Conservation (phyloP, 2,329 filamentous ascomycete species). For the Trichoderma sp. region DNA sequence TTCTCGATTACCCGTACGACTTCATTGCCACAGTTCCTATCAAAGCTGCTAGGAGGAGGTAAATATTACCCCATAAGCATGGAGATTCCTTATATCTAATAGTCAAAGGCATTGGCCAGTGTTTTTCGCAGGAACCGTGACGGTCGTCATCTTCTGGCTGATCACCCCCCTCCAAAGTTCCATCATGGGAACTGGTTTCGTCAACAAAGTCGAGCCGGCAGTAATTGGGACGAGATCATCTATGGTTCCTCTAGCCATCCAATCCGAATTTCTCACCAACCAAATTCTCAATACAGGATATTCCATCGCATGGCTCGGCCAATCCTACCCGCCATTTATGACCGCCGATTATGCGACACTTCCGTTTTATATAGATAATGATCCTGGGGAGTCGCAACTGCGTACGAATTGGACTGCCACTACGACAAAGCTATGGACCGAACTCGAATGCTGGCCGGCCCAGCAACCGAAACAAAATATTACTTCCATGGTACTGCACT, state of each 20-base stretch:
- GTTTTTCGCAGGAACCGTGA: slow-evolving; percentile 37
- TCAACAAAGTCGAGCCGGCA: slow-evolving; percentile 23
- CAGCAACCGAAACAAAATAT: background rate
- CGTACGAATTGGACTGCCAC: slow-evolving; percentile 29
- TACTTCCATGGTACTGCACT: slow-evolving; percentile 20
- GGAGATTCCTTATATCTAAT: background rate
- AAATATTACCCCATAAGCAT: background rate
- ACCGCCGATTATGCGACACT: slow-evolving; percentile 40
- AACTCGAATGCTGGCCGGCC: slow-evolving; percentile 39
- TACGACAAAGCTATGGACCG: slow-evolving; percentile 35
- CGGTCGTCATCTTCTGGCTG: slow-evolving; percentile 52
- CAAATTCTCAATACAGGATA: slow-evolving; percentile 44
- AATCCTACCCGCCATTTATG: slow-evolving; percentile 43
- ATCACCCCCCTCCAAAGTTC: slow-evolving; percentile 54
- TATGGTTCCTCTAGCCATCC: background rate
- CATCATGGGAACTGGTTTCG: slow-evolving; percentile 43
- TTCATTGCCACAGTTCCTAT: slow-evolving; percentile 36
- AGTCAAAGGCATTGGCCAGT: slow-evolving; percentile 34
- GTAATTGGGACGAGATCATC: slow-evolving; percentile 6
- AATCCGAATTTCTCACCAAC: slow-evolving; percentile 2
- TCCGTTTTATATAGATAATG: slow-evolving; percentile 35
- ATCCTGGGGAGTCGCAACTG: background rate
- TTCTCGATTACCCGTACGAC: slow-evolving; percentile 51
- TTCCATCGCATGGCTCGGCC: slow-evolving; percentile 44
- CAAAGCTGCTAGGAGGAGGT: slow-evolving; percentile 29